Evolutionary conservation across 768 basidiomycete species (phyloP), one percentile per base, ranked within the genome.

Genomic region (Kwoniella europaea): DNA sequence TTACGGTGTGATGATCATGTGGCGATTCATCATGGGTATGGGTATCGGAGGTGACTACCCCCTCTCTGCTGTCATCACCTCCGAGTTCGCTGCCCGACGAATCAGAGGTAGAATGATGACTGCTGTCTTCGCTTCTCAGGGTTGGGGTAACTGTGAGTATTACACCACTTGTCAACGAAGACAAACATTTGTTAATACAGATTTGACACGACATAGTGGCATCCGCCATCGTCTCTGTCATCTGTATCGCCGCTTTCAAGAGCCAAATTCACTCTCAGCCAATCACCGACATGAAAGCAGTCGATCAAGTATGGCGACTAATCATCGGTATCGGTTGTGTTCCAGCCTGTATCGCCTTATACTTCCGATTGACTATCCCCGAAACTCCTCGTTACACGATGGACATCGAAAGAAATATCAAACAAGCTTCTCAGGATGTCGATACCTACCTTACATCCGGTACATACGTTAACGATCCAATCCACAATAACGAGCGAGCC

Each of bases 21-120:
- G 93, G 93, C 89, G 93, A 12, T 91, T 92, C 85, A 84, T 93
- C 42, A 88, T 87, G 79, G 92, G 92, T 0, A 82, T 93, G 2
- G 93, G 93, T 5, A 91, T 94, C 18, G 93, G 93, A 4, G 93
- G 93, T 18, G 93, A 95, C 76, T 94, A 95, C 80, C 93, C 93
- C 6, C 82, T 94, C 0, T 89, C 88, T 63, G 91, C 93, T 18
- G 90, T 93, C 77, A 94, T 95, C 77, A 90, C 93, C 3, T 93
- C 83, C 42, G 93, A 96, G 79, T 96, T 94, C 75, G 90, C 93
- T 1, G 87, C 91, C 0, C 91, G 90, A 18, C 87, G 87, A 54
- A 88, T 86, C 58, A 89, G 93, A 74, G 93, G 93, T 57, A 87
- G 93, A 24, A 89, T 96, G 83, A 94, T 96, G 92, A 90, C 91